Conservation (phyloP, 129 eudicot genomes). For the Lactuca sativa region DNA sequence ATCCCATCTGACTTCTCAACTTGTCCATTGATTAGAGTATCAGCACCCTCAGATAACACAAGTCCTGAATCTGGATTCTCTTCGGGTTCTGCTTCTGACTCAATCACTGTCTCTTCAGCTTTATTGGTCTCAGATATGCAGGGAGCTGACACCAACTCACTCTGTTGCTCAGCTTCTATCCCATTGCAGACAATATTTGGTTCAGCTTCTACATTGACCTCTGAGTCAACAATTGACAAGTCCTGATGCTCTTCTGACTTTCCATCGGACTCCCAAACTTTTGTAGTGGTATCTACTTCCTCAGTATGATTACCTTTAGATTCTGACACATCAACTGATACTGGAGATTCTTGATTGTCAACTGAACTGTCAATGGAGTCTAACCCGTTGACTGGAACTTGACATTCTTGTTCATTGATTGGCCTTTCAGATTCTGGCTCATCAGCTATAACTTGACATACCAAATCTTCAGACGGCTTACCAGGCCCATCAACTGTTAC, state of each 20-base stretch:
- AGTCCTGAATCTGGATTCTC: slow-evolving; percentile 20
- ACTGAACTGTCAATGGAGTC: slow-evolving; percentile 23
- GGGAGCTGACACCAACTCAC: slow-evolving; percentile 17
- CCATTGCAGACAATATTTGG: slow-evolving; percentile 13
- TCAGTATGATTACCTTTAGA: slow-evolving; percentile 19
- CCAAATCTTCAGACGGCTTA: slow-evolving; percentile 29
- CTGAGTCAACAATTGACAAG: slow-evolving; percentile 16
- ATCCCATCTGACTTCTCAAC: slow-evolving; percentile 28
- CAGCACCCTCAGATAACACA: slow-evolving; percentile 20
- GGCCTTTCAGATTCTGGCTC: slow-evolving; percentile 20
- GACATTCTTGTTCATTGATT: slow-evolving; percentile 20
- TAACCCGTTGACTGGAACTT: slow-evolving; percentile 22
- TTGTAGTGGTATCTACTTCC: slow-evolving; percentile 22
- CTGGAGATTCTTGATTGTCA: slow-evolving; percentile 24
- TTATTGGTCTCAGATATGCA: slow-evolving; percentile 28
- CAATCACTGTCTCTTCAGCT: slow-evolving; percentile 19
- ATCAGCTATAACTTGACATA: slow-evolving; percentile 19
- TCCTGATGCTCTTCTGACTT: slow-evolving; percentile 26
- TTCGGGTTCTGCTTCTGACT: slow-evolving; percentile 25
- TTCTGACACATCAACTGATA: slow-evolving; percentile 28
- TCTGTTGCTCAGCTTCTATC: slow-evolving; percentile 28
- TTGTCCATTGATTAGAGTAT: slow-evolving; percentile 26
- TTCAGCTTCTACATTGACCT: slow-evolving; percentile 34
- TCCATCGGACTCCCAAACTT: slow-evolving; percentile 5
- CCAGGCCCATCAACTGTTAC: slow-evolving; percentile 19